Conservation (phyloP, 225 moss, liverwort and hornwort species). For the Asterella californica region DNA sequence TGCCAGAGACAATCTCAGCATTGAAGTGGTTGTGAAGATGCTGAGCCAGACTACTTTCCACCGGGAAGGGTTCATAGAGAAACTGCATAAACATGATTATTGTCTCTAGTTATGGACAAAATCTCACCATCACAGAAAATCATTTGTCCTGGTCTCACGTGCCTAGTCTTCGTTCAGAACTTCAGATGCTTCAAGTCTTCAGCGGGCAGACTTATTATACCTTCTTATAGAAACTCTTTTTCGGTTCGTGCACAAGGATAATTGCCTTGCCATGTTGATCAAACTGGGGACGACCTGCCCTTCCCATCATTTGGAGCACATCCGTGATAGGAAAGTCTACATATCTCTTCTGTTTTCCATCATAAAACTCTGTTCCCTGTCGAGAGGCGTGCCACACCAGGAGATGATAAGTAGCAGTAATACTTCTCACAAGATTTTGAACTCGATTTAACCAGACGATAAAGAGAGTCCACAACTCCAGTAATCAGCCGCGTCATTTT, state of each 20-base stretch:
- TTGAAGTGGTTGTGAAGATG: slow-evolving; percentile 98
- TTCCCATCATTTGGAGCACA: slow-evolving; percentile 99
- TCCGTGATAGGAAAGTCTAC: slow-evolving; percentile 97
- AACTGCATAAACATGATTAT: slow-evolving; percentile 46
- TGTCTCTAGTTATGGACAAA: background rate
- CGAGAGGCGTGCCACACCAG: background rate
- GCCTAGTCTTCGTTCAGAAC: background rate
- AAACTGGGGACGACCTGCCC: slow-evolving; percentile 96
- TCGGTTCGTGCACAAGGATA: slow-evolving; percentile 95
- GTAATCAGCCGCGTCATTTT: background rate
- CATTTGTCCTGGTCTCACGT: too few relatives aligned
- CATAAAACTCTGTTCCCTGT: slow-evolving; percentile 97
- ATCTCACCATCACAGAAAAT: background rate
- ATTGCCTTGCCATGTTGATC: slow-evolving; percentile 99
- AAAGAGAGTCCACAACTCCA: background rate
- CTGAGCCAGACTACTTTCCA: slow-evolving; percentile 93
- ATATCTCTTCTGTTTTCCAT: slow-evolving; percentile 92
- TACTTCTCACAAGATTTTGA: background rate
- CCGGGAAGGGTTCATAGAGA: slow-evolving; percentile 98
- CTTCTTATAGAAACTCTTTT: slow-evolving; percentile 99
- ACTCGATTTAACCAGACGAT: background rate
- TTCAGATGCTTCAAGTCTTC: background rate
- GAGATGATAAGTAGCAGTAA: background rate
- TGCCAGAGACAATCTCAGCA: slow-evolving; percentile 94
- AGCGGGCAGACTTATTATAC: background rate